These are phyloP conservation scores for Fusarium paranaense DNA, from an alignment of 2,329 filamentous ascomycete species.

Conservation along the genomic window DNA sequence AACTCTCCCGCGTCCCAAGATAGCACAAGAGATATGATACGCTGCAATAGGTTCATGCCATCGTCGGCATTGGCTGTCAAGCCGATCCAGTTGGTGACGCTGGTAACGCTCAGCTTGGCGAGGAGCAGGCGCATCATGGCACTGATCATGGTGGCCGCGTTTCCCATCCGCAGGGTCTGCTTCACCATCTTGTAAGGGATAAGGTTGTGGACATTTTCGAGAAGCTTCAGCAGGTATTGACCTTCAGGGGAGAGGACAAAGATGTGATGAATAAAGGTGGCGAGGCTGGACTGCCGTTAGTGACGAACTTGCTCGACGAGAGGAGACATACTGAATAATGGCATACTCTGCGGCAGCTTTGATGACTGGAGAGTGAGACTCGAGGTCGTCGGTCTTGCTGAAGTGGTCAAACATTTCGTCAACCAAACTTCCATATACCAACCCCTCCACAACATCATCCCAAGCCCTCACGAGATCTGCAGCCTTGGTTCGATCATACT, in stretches of 20 bases:
- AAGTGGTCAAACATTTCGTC: conserved; percentile 74
- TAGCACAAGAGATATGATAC: conserved; percentile 79
- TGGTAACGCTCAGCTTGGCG: conserved; percentile 80
- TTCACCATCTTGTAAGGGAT: conserved; percentile 78
- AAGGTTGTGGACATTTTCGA: conserved; percentile 77
- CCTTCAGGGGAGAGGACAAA: conserved; percentile 81
- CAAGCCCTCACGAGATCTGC: conserved; percentile 73
- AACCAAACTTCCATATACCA: conserved; percentile 76
- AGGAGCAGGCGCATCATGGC: conserved; percentile 79
- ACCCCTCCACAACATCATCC: conserved; percentile 72
- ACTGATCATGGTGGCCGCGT: conserved; percentile 84
- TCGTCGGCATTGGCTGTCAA: conserved; percentile 77
- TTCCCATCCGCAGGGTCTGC: conserved; percentile 80
- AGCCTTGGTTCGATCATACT: conserved; percentile 70
- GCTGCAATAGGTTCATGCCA: conserved; percentile 83
- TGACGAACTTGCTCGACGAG: neutral
- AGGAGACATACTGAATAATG: conserved; percentile 72
- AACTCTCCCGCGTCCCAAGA: conserved; percentile 80
- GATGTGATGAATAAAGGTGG: conserved; percentile 79
- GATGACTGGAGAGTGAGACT: conserved; percentile 71
- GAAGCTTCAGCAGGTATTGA: conserved; percentile 76
- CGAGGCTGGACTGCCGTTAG: conserved; percentile 63
- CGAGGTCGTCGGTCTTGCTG: conserved; percentile 70
- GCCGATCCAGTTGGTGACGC: conserved; percentile 83
- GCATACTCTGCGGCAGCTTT: conserved; percentile 74